Base-by-base conservation (phyloP, 2,329 filamentous ascomycete species). In the Macrophomina pseudophaseolina region DNA sequence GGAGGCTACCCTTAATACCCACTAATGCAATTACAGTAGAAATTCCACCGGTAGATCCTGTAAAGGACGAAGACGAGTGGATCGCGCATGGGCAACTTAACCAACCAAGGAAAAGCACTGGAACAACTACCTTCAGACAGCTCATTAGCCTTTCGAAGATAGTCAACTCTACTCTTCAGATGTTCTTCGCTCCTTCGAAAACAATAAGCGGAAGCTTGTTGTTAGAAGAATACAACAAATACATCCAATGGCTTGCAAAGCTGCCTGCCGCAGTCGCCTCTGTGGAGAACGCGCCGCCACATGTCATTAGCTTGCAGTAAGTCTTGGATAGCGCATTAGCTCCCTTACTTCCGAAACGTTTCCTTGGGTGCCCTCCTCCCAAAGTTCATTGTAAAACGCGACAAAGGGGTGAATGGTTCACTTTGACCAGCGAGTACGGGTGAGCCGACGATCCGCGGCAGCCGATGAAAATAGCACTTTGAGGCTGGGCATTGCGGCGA, bases 271-370 rank as follows among this genome's bases (percentile, higher is more conserved):
- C 65, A 35, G 48, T 70, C 11, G n/a, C 54, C 8, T 48, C 28
- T 35, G 66, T 65, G 28, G 66, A 69, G n/a, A 42, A 69, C 32
- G 68, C 69, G 40, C 64, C 69, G 12, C 69, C 70, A 14, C 69
- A 71, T 52, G 63, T 70, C 33, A 56, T 71, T 9, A 68, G 64
- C 54, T 23, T 70, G 32, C 70, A 71, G 69, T 71, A 70, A 71
- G 68, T 67, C 18, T 18, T 38, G 44, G 40, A 38, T 14, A 33
- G 33, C 5, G 58, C 7, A 33, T 28, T 14, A 14, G 8, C 8
- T 30, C 32, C 44, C 12, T 38, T 16, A 14, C 23, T 38, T 30
- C 18, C 18, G 7, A 18, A 9, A 14, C 18, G 30, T 42, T 44
- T 18, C 33, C 12, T 14, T n/a, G 28, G 6, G 40, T n/a, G 28